Evolutionary conservation across 306 rosid genomes (phyloP), one percentile per base, ranked within the genome.

Genomic region (Dicorynia guianensis): DNA sequence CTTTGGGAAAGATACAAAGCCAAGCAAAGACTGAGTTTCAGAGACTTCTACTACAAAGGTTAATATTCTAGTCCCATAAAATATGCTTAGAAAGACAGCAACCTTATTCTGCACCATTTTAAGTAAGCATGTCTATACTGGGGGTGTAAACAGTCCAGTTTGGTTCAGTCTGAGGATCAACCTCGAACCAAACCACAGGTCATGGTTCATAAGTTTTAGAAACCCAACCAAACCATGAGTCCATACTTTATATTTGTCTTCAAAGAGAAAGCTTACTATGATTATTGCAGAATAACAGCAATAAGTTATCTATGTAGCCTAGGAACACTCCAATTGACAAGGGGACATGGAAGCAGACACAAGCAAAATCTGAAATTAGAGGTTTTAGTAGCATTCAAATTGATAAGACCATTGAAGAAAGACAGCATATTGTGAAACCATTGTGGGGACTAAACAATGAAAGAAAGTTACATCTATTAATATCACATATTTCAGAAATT

Each of bases 11-110:
- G 6, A 60, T 55, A 11, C 40, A 25, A 75, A 57, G 36, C 48
- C 46, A 71, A 20, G 47, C 19, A 54, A 25, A 61, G 55, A 20
- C 36, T 20, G 12, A 66, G 53, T 42, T 67, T 30, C 80, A 62
- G 10, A 35, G 44, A 73, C 39, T 17, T 59, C 53, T 15, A 67
- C 17, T 62, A 40, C 2, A 13, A 81, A 76, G 53, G 57, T 70
- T 40, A 76, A 74, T 63, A 46, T 56, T 38, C 18, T 46, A 65
- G 59, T 56, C 50, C 48, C n/a, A 2, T n/a, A n/a, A 42, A 62
- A 62, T 53, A 72, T 4, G 56, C 38, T 57, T 69, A 43, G 25
- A 43, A 47, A 61, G 54, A 75, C 25, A 80, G 19, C n/a, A 74
- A 46, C n/a, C 12, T 19, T 18, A 49, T 40, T 18, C 11, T 50